These are phyloP conservation scores for Mycena citricolor DNA, from an alignment of 1,284 basidiomycete species.

Conservation along the genomic window DNA sequence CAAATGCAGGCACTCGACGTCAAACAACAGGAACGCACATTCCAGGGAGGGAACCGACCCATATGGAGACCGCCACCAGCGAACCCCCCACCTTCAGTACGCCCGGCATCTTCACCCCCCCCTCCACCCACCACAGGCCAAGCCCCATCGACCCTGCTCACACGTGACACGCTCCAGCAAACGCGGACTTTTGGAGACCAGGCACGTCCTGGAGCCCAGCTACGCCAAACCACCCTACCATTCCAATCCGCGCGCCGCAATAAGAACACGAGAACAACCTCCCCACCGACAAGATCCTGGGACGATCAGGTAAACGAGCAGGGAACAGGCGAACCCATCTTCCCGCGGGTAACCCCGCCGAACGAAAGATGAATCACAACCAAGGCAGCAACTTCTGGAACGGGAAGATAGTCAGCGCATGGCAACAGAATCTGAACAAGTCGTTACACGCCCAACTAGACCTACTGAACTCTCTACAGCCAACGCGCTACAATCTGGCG, in stretches of 20 bases:
- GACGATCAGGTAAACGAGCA: no score
- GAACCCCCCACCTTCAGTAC: no score
- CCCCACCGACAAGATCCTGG: background rate
- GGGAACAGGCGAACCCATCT: background rate
- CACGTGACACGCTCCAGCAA: no score
- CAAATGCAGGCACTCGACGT: background rate
- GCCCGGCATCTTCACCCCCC: background rate
- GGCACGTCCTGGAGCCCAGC: no score
- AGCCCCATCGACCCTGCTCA: no score
- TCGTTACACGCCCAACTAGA: slow-evolving; percentile 25
- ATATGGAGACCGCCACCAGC: no score
- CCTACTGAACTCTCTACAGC: slow-evolving; percentile 20
- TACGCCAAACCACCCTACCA: no score
- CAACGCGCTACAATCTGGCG: slow-evolving; percentile 28
- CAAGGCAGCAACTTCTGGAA: background rate
- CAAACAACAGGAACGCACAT: background rate
- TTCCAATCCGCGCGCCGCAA: background rate
- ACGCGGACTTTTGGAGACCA: no score
- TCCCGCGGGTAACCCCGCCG: background rate
- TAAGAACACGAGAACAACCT: background rate
- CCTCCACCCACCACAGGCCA: background rate
- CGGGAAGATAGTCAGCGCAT: background rate
- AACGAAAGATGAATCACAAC: background rate
- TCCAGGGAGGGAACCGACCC: no score
- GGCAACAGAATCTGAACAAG: slow-evolving; percentile 26